These are phyloP conservation scores for Persicaria tinctoria DNA, from an alignment of 148 eudicot genomes.

Conservation along the genomic window DNA sequence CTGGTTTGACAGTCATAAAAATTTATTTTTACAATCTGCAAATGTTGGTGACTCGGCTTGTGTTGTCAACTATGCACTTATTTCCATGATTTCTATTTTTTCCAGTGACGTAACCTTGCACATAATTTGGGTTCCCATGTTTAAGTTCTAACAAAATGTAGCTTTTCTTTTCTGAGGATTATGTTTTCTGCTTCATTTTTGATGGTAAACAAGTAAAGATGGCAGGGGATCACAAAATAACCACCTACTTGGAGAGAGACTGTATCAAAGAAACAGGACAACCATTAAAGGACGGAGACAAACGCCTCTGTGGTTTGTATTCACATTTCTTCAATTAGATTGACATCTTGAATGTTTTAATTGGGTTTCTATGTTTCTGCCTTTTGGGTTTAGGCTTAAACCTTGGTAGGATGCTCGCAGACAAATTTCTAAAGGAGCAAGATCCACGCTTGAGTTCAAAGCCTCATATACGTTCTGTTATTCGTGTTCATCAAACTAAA, in stretches of 20 bases:
- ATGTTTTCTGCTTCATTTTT: slow-evolving; percentile 33
- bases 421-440: slow-evolving; percentile 90
- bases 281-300: slow-evolving; percentile 85
- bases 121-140: too few relatives aligned
- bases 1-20: slow-evolving; percentile 60
- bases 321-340: slow-evolving; percentile 6
- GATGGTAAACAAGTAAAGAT: slow-evolving; percentile 63
- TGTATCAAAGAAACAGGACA: slow-evolving; percentile 65
- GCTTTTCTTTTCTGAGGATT: not conserved
- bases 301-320: slow-evolving; percentile 66
- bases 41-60: slow-evolving; percentile 99
- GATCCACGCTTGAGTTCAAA: slow-evolving; percentile 84
- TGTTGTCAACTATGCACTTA: slow-evolving; percentile 55
- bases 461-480: slow-evolving; percentile 74
- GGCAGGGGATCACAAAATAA: slow-evolving; percentile 88
- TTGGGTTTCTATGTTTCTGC: not conserved
- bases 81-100: not conserved
- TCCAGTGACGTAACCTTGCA: too few relatives aligned
- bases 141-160: not conserved
- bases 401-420: slow-evolving; percentile 93
- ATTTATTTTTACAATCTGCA: slow-evolving; percentile 81
- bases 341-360: slow-evolving; percentile 1
- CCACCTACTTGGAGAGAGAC: slow-evolving; percentile 60
- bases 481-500: slow-evolving; percentile 47
- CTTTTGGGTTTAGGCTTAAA: slow-evolving; percentile 46